Conservation (phyloP, 1,284 basidiomycete genomes). For the Blastosporella zonata region DNA sequence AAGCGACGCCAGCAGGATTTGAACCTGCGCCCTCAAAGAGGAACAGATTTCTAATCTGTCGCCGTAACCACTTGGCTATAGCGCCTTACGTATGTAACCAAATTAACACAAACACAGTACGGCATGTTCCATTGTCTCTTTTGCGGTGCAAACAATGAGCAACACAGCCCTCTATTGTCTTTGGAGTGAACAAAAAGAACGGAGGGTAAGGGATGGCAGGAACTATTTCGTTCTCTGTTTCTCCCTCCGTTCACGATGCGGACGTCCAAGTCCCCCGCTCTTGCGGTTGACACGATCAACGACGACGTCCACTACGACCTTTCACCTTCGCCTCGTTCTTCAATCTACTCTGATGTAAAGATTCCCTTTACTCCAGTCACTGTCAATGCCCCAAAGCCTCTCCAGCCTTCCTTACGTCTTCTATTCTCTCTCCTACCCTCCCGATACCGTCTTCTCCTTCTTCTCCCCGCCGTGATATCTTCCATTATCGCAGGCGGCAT, state of each 20-base stretch:
- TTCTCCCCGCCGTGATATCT: constrained; percentile 71
- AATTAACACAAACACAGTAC: not conserved
- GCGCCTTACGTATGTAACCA: constrained; percentile 24
- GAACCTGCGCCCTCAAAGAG: constrained; percentile 46
- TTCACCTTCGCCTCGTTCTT: constrained; percentile 29
- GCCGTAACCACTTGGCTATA: constrained; percentile 47
- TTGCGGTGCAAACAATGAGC: not conserved
- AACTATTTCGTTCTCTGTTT: constrained; percentile 3
- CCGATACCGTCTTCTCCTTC: constrained; percentile 53
- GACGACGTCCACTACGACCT: constrained; percentile 28
- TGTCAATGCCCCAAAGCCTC: constrained; percentile 9
- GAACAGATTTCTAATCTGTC: constrained; percentile 50
- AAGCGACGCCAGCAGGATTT: constrained; percentile 61
- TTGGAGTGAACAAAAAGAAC: constrained; percentile 11
- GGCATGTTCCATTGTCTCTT: constrained; percentile 8
- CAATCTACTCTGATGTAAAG: constrained; percentile 24
- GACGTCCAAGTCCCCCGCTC: constrained; percentile 20
- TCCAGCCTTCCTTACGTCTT: constrained; percentile 39
- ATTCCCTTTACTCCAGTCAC: constrained; percentile 9
- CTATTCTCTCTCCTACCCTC: constrained; percentile 66
- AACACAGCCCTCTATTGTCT: constrained; percentile 9
- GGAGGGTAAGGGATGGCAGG: constrained; percentile 2
- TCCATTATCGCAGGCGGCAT: constrained; percentile 75
- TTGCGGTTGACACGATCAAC: constrained; percentile 22
- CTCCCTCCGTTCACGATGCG: constrained; percentile 10